Evolutionary conservation across 306 rosid genomes (phyloP), one percentile per base, ranked within the genome.

Genomic region (Carpinus fangiana): DNA sequence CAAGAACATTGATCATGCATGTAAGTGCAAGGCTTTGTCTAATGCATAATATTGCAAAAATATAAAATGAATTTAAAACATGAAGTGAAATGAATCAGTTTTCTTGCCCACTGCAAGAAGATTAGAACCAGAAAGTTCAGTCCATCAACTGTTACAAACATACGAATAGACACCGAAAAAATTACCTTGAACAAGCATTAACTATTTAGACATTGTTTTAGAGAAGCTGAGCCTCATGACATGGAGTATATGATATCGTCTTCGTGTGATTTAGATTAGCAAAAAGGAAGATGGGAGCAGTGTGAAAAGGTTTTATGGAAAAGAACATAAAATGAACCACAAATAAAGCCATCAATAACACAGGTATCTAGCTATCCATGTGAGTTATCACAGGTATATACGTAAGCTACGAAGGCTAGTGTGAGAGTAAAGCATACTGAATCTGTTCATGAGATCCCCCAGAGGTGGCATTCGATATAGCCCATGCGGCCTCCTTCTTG

Each of bases 401-500:
- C n/a, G 74, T 28, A 51, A 31, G 62, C 38, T 36, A 10, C 10
- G 70, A 53, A 34, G 47, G 67, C 41, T 34, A 50, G 67, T 26
- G 77, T 26, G 28, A 50, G 9, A 61, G 54, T 55, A 21, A 72
- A 81, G 38, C 88, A 67, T 90, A 90, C 93, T 89, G 86, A 66
- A 90, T 87, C 84, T 90, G 96, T 50, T 89, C 93, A 73, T 83
- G 86, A 73, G 91, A 85, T 51, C 96, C 96, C 53, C 91, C 93
- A 50, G 91, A 88, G 64, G 91, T 90, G 50, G 91, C 93, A 84
- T 90, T 90, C 54, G 91, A 87, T 73, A 90, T 80, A 20, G 91
- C 96, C 96, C 93, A 90, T 5, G 90, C 93, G 69, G 96, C 96
- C 80, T 90, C 96, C 87, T 87, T 90, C 89, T 90, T 90, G 67